Evolutionary conservation across 345 rosid species (phyloP), one percentile per base, ranked within the genome.

Genomic region (Kernera saxatilis): DNA sequence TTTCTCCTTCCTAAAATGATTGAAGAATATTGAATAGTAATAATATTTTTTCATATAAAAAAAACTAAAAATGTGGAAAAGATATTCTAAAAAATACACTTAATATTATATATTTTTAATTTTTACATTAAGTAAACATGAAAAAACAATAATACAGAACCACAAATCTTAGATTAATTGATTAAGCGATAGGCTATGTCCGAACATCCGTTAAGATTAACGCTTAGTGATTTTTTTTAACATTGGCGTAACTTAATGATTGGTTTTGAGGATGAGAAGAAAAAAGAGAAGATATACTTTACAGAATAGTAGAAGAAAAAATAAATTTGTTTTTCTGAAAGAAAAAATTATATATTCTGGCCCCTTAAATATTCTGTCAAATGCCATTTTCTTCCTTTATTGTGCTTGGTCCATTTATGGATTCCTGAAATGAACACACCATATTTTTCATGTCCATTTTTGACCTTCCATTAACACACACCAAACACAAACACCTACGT

Each of bases 401-500:
- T 48, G 68, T 68, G 80, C 70, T 83, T 75, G 88, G 88, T 71
- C 86, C 87, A 82, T 58, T 58, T 77, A 64, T 58, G 62, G 84
- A 76, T 78, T 79, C 84, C 63, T 69, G 79, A 85, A 81, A 77
- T 82, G 88, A 86, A 83, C 71, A 84, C 81, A 69, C 83, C 83
- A 70, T 77, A 21, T 21, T 48, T 39, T 55, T 73, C 77, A 75
- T 76, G 75, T 77, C 81, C 81, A 74, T 74, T 68, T 80, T 71
- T 76, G 84, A 78, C 90, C 85, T 76, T 37, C 72, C 79, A 69
- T 67, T 71, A 64, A 26, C 71, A 66, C 67, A 35, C 30, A 60
- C 73, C 69, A 65, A 65, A 74, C 72, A 73, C 59, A 60, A 17
- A 48, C n/a, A n/a, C n/a, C n/a, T n/a, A 57, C 65, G 35, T 29